phyloP scores from a whole-genome alignment of 495 filamentous ascomycete species.

The Neurospora hispaniola region DNA sequence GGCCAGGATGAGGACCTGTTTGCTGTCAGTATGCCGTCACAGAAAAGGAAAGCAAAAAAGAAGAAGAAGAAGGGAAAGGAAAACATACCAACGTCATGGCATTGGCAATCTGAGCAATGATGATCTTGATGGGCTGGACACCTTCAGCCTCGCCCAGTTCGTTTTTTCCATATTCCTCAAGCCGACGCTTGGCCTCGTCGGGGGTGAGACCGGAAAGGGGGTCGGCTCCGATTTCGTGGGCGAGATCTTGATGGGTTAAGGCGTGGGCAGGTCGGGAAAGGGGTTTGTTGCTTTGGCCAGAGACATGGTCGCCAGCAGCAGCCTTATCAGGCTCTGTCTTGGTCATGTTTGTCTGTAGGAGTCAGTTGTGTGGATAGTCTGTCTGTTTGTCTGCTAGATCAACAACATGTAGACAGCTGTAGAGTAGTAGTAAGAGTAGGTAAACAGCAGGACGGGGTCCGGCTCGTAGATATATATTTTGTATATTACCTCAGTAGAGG shows the following conservation, averaged over 20 bases:
- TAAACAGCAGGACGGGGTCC: too few species aligned
- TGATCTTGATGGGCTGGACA: conserved; percentile 40
- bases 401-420: too few species aligned
- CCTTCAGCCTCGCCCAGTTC: conserved; percentile 39
- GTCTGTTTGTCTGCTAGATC: too few species aligned
- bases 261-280: conserved; percentile 56
- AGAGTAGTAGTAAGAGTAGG: too few species aligned
- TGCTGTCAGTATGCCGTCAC: conserved; percentile 6
- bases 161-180: conserved; percentile 37
- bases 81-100: conserved; percentile 38
- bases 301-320: conserved; percentile 28
- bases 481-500: too few species aligned
- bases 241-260: conserved; percentile 42
- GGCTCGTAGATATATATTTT: too few species aligned
- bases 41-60: background rate
- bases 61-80: background rate
- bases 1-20: conserved; percentile 57
- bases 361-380: too few species aligned
- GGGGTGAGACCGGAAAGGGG: conserved; percentile 32
- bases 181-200: conserved; percentile 30
- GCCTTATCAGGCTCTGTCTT: background rate
- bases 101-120: conserved; percentile 45
- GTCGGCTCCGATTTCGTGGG: conserved; percentile 49
- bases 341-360: background rate
- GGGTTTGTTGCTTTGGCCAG: conserved; percentile 40